Percentiles rank a stretch among this genome's conserved stretches.
These are phyloP conservation scores for Tetracladium marchalianum DNA, from an alignment of 495 filamentous ascomycete genomes.

Conservation along the genomic window DNA sequence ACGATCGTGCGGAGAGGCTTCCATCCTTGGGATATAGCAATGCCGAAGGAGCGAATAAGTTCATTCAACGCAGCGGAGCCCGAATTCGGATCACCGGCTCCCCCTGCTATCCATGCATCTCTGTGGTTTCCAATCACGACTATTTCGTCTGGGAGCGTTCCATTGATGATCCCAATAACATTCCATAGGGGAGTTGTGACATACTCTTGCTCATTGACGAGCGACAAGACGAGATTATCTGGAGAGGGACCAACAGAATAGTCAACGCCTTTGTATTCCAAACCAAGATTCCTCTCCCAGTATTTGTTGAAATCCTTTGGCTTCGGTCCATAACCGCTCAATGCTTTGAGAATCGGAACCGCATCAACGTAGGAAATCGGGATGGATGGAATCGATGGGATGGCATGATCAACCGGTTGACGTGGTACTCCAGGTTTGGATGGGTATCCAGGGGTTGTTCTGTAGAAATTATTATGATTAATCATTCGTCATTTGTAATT, in stretches of 20 bases:
- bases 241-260: slow-evolving; percentile 91
- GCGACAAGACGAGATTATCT: slow-evolving; percentile 61
- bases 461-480: slow-evolving; percentile 9
- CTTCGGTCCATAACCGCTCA: slow-evolving; percentile 80
- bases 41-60: slow-evolving; percentile 70
- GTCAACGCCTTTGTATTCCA: slow-evolving; percentile 73
- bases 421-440: slow-evolving; percentile 86
- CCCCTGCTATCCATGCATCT: slow-evolving; percentile 88
- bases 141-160: slow-evolving; percentile 77
- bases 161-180: slow-evolving; percentile 89
- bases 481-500: background rate
- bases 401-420: slow-evolving; percentile 52
- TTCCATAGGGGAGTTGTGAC: slow-evolving; percentile 88
- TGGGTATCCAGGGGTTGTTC: slow-evolving; percentile 86
- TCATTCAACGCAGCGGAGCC: slow-evolving; percentile 88
- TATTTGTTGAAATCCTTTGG: slow-evolving; percentile 64
- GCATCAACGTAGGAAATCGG: slow-evolving; percentile 86
- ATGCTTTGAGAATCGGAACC: slow-evolving; percentile 71
- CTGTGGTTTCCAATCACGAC: slow-evolving; percentile 92
- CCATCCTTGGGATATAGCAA: slow-evolving; percentile 74
- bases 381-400: slow-evolving; percentile 81
- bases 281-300: slow-evolving; percentile 61
- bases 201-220: slow-evolving; percentile 84
- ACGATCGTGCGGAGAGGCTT: slow-evolving; percentile 83
- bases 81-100: slow-evolving; percentile 78